Percentiles rank a stretch among this genome's conserved stretches.
Conservation (phyloP, 1,139 yeast species). For the Magnusiomyces sp. region DNA sequence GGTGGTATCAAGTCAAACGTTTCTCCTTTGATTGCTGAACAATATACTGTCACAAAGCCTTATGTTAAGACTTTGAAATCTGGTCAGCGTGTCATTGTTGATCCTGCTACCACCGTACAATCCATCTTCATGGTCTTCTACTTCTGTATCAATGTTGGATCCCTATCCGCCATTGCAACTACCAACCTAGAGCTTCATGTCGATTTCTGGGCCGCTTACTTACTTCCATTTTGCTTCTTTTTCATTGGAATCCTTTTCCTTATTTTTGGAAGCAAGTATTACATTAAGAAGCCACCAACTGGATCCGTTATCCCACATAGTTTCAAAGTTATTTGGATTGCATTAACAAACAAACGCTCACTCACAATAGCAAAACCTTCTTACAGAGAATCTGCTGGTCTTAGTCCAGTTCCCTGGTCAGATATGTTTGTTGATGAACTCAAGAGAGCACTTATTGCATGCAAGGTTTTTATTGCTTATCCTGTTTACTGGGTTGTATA, state of each 20-base stretch:
- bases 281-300: slow-evolving; percentile 53
- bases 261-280: slow-evolving; percentile 46
- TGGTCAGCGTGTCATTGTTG: slow-evolving; percentile 64
- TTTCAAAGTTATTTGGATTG: slow-evolving; percentile 42
- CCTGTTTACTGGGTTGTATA: slow-evolving; percentile 63
- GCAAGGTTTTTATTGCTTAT: slow-evolving; percentile 54
- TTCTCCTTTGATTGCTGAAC: slow-evolving; percentile 74
- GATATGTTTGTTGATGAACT: slow-evolving; percentile 60
- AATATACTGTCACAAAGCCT: slow-evolving; percentile 49
- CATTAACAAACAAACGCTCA: slow-evolving; percentile 42
- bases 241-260: slow-evolving; percentile 51
- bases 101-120: slow-evolving; percentile 63
- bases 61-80: slow-evolving; percentile 49
- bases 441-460: slow-evolving; percentile 47
- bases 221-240: slow-evolving; percentile 57
- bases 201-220: slow-evolving; percentile 73
- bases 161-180: slow-evolving; percentile 69
- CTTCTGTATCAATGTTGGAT: slow-evolving; percentile 73
- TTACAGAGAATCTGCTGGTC: slow-evolving; percentile 33
- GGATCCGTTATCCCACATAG: slow-evolving; percentile 55
- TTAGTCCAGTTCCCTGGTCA: slow-evolving; percentile 43
- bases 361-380: slow-evolving; percentile 52
- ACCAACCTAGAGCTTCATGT: slow-evolving; percentile 59
- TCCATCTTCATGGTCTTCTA: slow-evolving; percentile 71
- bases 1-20: slow-evolving; percentile 76